Conservation (phyloP, 1,284 basidiomycete genomes). For the Cryptococcus hybrid region DNA sequence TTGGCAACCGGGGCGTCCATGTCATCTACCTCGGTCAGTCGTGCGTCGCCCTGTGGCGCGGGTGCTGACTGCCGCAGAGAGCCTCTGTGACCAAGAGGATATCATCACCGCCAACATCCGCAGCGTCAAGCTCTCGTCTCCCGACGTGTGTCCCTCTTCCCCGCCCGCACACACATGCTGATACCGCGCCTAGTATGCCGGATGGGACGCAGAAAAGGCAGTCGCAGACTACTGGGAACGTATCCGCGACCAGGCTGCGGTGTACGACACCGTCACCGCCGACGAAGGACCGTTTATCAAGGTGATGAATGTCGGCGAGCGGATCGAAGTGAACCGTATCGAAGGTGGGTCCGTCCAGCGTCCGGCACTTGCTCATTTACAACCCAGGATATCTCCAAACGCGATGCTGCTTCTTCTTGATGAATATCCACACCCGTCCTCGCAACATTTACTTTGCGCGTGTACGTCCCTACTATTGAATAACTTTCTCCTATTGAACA, state of each 20-base stretch:
- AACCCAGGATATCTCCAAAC: conserved; percentile 62
- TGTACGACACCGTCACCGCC: conserved; percentile 64
- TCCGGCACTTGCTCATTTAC: background rate
- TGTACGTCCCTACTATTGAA: conserved; percentile 54
- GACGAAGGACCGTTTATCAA: conserved; percentile 88
- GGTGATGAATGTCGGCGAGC: conserved; percentile 94
- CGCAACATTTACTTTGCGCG: conserved; percentile 91
- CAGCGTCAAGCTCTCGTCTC: conserved; percentile 96
- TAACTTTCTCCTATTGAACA: background rate
- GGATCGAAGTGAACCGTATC: conserved; percentile 83
- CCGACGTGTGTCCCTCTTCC: conserved; percentile 66
- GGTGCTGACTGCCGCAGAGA: conserved; percentile 57
- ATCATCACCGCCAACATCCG: conserved; percentile 94
- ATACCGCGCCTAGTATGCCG: conserved; percentile 65
- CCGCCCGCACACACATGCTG: background rate
- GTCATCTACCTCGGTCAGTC: conserved; percentile 84
- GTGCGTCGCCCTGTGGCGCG: background rate
- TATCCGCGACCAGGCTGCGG: conserved; percentile 81
- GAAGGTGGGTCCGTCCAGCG: conserved; percentile 29
- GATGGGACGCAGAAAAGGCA: conserved; percentile 89
- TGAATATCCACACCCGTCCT: conserved; percentile 94
- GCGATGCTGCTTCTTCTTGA: conserved; percentile 70
- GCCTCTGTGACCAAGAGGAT: conserved; percentile 81
- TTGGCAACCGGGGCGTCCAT: conserved; percentile 78
- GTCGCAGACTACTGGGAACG: conserved; percentile 86